phyloP scores from a whole-genome alignment of 371 early-diverging fungal species.

The Mortierella sp. region DNA sequence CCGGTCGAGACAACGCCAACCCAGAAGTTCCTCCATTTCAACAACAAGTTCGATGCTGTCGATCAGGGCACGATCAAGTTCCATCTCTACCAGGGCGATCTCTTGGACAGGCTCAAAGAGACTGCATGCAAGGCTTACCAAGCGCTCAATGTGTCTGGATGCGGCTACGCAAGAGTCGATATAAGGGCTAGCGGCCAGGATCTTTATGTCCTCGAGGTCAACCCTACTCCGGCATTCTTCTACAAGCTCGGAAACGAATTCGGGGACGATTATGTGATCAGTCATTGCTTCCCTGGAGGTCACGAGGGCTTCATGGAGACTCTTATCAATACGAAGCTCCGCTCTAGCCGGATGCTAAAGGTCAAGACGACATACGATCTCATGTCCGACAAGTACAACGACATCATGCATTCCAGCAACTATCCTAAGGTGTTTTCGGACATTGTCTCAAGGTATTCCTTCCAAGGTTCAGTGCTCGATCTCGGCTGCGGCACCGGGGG shows the following conservation, averaged over 20 bases:
- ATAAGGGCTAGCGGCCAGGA: slow-evolving; percentile 12
- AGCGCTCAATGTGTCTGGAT: slow-evolving; percentile 20
- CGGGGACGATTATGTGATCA: slow-evolving; percentile 22
- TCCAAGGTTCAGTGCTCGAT: slow-evolving; percentile 21
- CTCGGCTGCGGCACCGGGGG: slow-evolving; percentile 20
- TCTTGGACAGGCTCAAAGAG: slow-evolving; percentile 15
- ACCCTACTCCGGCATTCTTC: slow-evolving; percentile 20
- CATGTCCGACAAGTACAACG: slow-evolving; percentile 19
- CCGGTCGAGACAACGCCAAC: slow-evolving; percentile 12
- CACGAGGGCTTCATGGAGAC: slow-evolving; percentile 21
- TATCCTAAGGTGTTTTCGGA: slow-evolving; percentile 3
- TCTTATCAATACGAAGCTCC: slow-evolving; percentile 12
- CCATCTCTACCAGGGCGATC: slow-evolving; percentile 7
- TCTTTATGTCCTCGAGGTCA: slow-evolving; percentile 17
- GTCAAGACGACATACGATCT: slow-evolving; percentile 19
- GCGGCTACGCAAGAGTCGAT: slow-evolving; percentile 23
- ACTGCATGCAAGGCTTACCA: slow-evolving; percentile 23
- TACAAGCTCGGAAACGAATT: slow-evolving; percentile 18
- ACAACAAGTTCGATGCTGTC: slow-evolving; percentile 20
- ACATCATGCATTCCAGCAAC: background rate
- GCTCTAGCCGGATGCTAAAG: slow-evolving; percentile 8
- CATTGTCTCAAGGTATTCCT: slow-evolving; percentile 20
- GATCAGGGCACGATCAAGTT: slow-evolving; percentile 16
- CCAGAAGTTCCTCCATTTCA: slow-evolving; percentile 18
- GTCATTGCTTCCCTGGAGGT: slow-evolving; percentile 21